Evolutionary conservation across 176 grass and related monocot genomes (phyloP), one percentile per base, ranked within the genome.

Genomic region (Saccharum spontaneum): DNA sequence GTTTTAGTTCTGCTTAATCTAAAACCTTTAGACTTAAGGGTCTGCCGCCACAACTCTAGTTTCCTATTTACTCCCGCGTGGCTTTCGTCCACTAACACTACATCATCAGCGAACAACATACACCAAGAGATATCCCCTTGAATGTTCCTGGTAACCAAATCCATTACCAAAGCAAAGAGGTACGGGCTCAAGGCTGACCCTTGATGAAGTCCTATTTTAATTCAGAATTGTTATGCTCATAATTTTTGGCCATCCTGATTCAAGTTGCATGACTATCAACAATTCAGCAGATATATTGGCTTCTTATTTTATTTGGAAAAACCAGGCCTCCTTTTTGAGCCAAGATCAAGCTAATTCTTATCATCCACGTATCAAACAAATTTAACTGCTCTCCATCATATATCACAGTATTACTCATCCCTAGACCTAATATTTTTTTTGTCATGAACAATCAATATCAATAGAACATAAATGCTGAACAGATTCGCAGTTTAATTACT

Each of bases 401-500:
- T 18, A 50, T 31, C 71, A 74, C 26, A 10, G 7, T 17, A 74
- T 18, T 8, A 3, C 13, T 33, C 13, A 67, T 20, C 26, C 10
- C 18, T 79, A 22, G 18, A 44, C 18, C 3, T 41, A 79, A 57
- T 10, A 63, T 37, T 73, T 36, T 34, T 34, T 34, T 84, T 75
- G 0, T 76, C 52, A 41, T 71, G 31, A 48, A 77, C 55, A 62
- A 79, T 61, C 30, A 39, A 68, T 39, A 78, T 60, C n/a, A 39
- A 69, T 23, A 37, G 9, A 37, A 33, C 15, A 75, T 78, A 46
- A 46, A n/a, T 73, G 72, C 16, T 49, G 30, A 48, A 62, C 38
- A 83, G 17, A 75, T 43, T 54, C 46, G 31, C 48, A 71, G 50
- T 87, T 87, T 80, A 63, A 80, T 43, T 62, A 26, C 14, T 80